These are phyloP conservation scores for Parathielavia appendiculata DNA, from an alignment of 495 filamentous ascomycete species.

Conservation along the genomic window DNA sequence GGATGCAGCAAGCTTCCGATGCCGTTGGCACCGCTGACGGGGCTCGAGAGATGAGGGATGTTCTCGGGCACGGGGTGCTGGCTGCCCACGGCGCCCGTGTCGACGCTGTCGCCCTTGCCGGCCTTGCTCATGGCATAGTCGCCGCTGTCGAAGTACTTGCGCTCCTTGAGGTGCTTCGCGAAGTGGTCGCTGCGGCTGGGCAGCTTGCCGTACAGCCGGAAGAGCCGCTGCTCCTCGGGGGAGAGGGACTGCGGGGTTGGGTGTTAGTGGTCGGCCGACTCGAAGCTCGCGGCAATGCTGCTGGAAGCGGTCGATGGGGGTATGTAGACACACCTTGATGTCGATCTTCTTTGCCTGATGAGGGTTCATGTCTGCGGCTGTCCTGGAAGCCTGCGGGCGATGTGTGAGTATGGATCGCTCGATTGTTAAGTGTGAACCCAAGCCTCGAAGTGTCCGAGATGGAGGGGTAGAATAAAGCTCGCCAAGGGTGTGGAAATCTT, in stretches of 20 bases:
- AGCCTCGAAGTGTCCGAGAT: no score
- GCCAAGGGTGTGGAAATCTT: no score
- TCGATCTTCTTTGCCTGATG: conserved; percentile 97
- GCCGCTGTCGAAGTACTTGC: conserved; percentile 98
- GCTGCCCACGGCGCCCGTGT: conserved; percentile 86
- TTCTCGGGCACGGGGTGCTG: conserved; percentile 94
- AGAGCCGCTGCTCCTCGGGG: conserved; percentile 89
- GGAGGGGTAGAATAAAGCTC: no score
- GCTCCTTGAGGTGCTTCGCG: conserved; percentile 96
- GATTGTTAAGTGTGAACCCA: not conserved
- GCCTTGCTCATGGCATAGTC: conserved; percentile 98
- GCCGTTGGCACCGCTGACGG: conserved; percentile 46
- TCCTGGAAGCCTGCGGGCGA: not conserved
- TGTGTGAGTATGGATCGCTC: not conserved
- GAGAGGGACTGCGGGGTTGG: conserved; percentile 60
- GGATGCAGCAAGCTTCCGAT: conserved; percentile 37
- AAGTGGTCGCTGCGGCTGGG: conserved; percentile 93
- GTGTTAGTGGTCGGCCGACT: conserved; percentile 11
- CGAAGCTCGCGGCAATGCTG: no score
- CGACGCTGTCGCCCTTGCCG: conserved; percentile 90
- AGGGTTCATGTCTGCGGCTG: conserved; percentile 69
- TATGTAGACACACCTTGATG: conserved; percentile 66
- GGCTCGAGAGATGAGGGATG: conserved; percentile 86
- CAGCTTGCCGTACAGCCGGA: conserved; percentile 94
- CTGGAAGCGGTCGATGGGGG: conserved; percentile 15